Evolutionary conservation across 352 stramenopile genomes (phyloP).

Genomic region (Pythium dissimile): DNA sequence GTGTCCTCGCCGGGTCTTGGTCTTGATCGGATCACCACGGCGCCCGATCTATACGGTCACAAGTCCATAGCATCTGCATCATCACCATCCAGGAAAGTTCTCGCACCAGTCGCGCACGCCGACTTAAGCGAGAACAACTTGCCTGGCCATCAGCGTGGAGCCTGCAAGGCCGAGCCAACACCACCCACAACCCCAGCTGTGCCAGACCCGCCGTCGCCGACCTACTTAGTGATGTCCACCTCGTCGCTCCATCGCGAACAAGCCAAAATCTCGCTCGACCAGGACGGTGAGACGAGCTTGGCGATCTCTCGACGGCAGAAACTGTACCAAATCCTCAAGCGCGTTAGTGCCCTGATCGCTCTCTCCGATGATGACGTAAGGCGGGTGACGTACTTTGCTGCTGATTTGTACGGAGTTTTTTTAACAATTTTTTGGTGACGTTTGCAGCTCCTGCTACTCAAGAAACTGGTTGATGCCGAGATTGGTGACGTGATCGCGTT

Average conservation of each 20-base stretch:
- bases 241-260: constrained; percentile 34
- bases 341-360: constrained; percentile 36
- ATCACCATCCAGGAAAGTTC: constrained; percentile 11
- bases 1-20: neutral
- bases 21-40: constrained; percentile 3
- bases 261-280: constrained; percentile 53
- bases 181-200: neutral
- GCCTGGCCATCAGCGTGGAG: too few species aligned
- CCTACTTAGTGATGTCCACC: constrained; percentile 2
- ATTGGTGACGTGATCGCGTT: constrained; percentile 69
- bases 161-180: too few species aligned
- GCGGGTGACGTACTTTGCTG: neutral
- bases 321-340: constrained; percentile 67
- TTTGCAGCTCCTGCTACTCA: constrained; percentile 50
- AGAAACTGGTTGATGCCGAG: constrained; percentile 71
- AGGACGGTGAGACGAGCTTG: constrained; percentile 33
- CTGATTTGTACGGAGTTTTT: too few species aligned
- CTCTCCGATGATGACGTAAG: constrained; percentile 60
- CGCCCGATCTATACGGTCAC: neutral
- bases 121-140: too few species aligned
- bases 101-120: neutral
- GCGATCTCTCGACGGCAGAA: constrained; percentile 49
- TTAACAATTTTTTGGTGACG: too few species aligned
- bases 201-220: constrained; percentile 3
- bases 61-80: constrained; percentile 4